phyloP scores from a whole-genome alignment of 805 yeast genomes.

The Yarrowia alimentaria region DNA sequence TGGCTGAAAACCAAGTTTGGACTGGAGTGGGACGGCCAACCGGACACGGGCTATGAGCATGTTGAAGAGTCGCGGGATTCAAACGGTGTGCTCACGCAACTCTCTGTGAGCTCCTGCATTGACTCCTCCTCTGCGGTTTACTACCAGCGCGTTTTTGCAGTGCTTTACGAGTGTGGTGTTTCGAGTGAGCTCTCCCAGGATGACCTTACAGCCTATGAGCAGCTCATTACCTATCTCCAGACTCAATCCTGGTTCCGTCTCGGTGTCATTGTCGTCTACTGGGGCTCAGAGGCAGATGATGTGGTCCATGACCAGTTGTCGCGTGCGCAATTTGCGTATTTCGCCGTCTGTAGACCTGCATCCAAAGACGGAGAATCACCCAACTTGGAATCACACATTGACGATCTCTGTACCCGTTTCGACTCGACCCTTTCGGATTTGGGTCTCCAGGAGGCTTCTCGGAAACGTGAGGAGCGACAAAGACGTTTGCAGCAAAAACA shows the following conservation, averaged over 20 bases:
- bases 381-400: constrained; percentile 12
- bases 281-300: constrained; percentile 12
- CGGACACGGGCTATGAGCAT: constrained; percentile 5
- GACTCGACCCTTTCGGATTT: background rate
- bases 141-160: constrained; percentile 6
- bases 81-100: background rate
- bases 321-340: background rate
- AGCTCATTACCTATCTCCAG: background rate
- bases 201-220: constrained; percentile 5
- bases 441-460: background rate
- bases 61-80: constrained; percentile 1
- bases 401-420: constrained; percentile 10
- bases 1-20: constrained; percentile 52
- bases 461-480: constrained; percentile 3
- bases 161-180: constrained; percentile 16
- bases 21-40: constrained; percentile 40
- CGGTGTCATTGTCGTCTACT: constrained; percentile 11
- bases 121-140: no score
- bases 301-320: background rate
- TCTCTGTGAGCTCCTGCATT: no score
- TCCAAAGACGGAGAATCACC: constrained; percentile 2
- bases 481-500: constrained; percentile 4
- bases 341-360: constrained; percentile 12
- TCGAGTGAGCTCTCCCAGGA: background rate
- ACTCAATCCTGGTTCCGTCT: constrained; percentile 19